phyloP scores from a whole-genome alignment of 148 eudicot species.

The Rhododendron mucronatum region DNA sequence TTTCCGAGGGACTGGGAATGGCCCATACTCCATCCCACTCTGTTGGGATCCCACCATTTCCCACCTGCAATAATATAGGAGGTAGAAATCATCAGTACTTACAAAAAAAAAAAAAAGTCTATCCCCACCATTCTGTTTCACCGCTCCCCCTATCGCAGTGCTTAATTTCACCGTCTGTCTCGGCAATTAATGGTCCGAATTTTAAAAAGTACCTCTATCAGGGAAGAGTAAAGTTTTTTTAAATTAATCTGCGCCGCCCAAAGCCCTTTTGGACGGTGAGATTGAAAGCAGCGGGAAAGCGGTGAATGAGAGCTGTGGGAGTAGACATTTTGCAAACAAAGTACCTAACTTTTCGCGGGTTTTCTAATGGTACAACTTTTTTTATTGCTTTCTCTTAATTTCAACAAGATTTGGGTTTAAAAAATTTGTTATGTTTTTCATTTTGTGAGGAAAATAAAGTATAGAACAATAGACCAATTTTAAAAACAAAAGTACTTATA shows the following conservation, averaged over 20 bases:
- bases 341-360: too few species aligned
- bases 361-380: too few species aligned
- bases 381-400: neutral
- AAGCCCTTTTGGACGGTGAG: too few species aligned
- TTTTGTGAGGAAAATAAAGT: neutral
- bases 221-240: too few species aligned
- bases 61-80: conserved; percentile 53
- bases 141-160: too few species aligned
- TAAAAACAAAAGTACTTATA: too few species aligned
- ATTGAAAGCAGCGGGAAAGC: too few species aligned
- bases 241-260: too few species aligned
- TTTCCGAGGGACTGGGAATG: conserved; percentile 68
- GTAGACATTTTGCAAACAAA: neutral
- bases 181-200: too few species aligned
- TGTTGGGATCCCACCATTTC: conserved; percentile 44
- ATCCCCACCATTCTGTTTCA: too few species aligned
- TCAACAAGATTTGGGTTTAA: neutral
- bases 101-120: neutral
- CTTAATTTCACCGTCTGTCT: rapidly evolving
- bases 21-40: conserved; percentile 48
- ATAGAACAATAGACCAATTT: neutral
- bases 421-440: neutral
- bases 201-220: too few species aligned
- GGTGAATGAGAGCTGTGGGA: too few species aligned
- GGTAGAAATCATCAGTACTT: neutral